Evolutionary conservation across 371 early-diverging fungal species (phyloP), one percentile per base, ranked within the genome.

Genomic region (Fennellomyces sp.): DNA sequence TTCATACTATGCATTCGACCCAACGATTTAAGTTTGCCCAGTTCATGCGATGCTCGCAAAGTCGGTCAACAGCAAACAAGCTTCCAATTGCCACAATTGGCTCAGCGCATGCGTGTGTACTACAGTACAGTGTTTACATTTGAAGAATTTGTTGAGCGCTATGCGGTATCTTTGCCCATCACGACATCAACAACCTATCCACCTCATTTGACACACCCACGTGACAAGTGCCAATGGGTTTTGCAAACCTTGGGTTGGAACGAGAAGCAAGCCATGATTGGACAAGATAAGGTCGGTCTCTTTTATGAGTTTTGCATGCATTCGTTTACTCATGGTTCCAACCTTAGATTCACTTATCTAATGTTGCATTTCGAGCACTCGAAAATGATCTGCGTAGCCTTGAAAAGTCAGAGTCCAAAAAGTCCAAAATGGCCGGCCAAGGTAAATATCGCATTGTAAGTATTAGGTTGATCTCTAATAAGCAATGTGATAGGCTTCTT

Each of bases 1-100:
- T 91, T 87, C 65, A 77, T 96, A 29, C 68, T 92, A 61, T 93
- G 93, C 76, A 72, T 97, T 45, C 81, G 84, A 33, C 89, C 92
- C 1, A 88, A 89, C 61, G 88, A 89, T 57, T 70, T 84, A 2
- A 73, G 76, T 45, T 69, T 82, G 63, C 73, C 85, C 25, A 72
- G 76, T 36, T 65, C 73, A 7, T 86, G 85, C 64, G 90, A 91
- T 72, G 64, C 72, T 23, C 78, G 75, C 23, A 73, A 73, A 38
- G 69, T 94, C 7, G 52, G 76, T 38, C 60, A 71, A 29, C 92
- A 93, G 61, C 70, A 87, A 8, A 49, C 69, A 0, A 59, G 64
- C 3, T 80, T 79, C 45, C 83, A 81, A 36, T 23, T 92, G 10
- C 48, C 68, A 11, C 68, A 78, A 19, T 57, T 94, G 13, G 69